Evolutionary conservation across 1,139 yeast genomes (phyloP).

Genomic region (Saccharomyces hybrid): DNA sequence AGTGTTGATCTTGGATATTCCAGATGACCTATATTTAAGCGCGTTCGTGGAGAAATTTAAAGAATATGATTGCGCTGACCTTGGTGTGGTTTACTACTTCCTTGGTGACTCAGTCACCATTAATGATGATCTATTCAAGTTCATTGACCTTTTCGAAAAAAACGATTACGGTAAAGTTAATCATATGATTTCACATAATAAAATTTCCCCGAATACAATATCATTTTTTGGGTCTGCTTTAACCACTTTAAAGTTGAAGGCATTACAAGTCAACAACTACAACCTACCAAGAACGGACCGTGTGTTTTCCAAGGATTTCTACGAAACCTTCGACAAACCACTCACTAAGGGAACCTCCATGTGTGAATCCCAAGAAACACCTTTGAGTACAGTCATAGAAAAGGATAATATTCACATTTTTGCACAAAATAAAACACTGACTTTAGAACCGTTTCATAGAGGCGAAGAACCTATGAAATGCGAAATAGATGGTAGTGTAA

Average conservation of each 20-base stretch:
- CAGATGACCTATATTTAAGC: slow-evolving; percentile 44
- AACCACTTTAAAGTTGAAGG: slow-evolving; percentile 49
- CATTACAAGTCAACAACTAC: slow-evolving; percentile 46
- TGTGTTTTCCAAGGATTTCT: slow-evolving; percentile 28
- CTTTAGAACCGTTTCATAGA: slow-evolving; percentile 21
- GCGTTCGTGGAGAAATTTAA: slow-evolving; percentile 18
- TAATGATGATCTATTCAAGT: slow-evolving; percentile 35
- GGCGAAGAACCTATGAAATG: slow-evolving; percentile 10
- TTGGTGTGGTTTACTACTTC: slow-evolving; percentile 64
- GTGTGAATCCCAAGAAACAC: slow-evolving; percentile 19
- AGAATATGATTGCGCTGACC: slow-evolving; percentile 29
- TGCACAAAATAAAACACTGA: slow-evolving; percentile 14
- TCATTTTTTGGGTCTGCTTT: slow-evolving; percentile 50
- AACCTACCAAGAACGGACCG: slow-evolving; percentile 40
- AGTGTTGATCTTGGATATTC: slow-evolving; percentile 68
- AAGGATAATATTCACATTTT: slow-evolving; percentile 23
- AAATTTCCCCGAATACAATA: slow-evolving; percentile 54
- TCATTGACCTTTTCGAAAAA: slow-evolving; percentile 39
- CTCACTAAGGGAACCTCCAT: slow-evolving; percentile 20
- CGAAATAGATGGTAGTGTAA: slow-evolving; percentile 6
- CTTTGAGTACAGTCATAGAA: slow-evolving; percentile 10
- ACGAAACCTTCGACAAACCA: slow-evolving; percentile 20
- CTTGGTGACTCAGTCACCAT: slow-evolving; percentile 59
- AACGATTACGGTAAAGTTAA: slow-evolving; percentile 42
- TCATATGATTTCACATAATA: slow-evolving; percentile 66